These are phyloP conservation scores for Tolypocladium album DNA, from an alignment of 2,329 filamentous ascomycete species.

Conservation along the genomic window DNA sequence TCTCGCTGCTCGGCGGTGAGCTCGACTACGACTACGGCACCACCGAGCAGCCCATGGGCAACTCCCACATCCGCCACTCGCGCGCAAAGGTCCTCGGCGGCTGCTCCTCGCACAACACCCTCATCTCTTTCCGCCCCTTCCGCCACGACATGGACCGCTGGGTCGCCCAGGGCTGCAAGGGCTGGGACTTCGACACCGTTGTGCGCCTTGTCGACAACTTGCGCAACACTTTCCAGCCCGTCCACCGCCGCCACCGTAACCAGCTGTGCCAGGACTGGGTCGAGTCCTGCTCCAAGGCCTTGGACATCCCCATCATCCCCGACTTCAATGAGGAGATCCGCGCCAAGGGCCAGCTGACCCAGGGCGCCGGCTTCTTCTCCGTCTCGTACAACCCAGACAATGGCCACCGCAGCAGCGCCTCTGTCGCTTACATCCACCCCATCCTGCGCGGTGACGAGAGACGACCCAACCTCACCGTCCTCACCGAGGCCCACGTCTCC, in stretches of 20 bases:
- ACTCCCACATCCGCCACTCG: slow-evolving; percentile 85
- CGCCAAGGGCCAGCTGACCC: slow-evolving; percentile 57
- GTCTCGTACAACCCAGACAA: slow-evolving; percentile 87
- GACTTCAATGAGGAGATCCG: slow-evolving; percentile 85
- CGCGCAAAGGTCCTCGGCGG: slow-evolving; percentile 86
- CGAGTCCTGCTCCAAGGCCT: slow-evolving; percentile 63
- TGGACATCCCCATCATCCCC: slow-evolving; percentile 69
- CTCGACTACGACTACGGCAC: slow-evolving; percentile 89
- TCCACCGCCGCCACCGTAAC: slow-evolving; percentile 76
- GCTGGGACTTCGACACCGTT: slow-evolving; percentile 81
- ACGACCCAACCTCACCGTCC: slow-evolving; percentile 71
- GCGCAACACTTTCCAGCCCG: slow-evolving; percentile 82
- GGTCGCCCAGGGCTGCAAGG: slow-evolving; percentile 70
- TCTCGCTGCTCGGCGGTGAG: slow-evolving; percentile 72
- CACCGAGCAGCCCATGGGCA: slow-evolving; percentile 82
- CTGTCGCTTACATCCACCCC: slow-evolving; percentile 87
- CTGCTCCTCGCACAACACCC: slow-evolving; percentile 87
- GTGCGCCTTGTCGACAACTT: slow-evolving; percentile 74
- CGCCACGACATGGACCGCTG: slow-evolving; percentile 80
- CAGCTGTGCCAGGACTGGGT: slow-evolving; percentile 90
- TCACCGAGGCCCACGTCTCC: slow-evolving; percentile 82
- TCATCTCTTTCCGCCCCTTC: slow-evolving; percentile 88
- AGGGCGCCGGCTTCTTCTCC: slow-evolving; percentile 82
- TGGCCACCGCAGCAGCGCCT: slow-evolving; percentile 73
- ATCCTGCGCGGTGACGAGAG: slow-evolving; percentile 76